Percentiles rank a stretch among this genome's conserved stretches.
Evolutionary conservation across 768 basidiomycete genomes (phyloP).

Genomic region (Lentinula guzmanii): DNA sequence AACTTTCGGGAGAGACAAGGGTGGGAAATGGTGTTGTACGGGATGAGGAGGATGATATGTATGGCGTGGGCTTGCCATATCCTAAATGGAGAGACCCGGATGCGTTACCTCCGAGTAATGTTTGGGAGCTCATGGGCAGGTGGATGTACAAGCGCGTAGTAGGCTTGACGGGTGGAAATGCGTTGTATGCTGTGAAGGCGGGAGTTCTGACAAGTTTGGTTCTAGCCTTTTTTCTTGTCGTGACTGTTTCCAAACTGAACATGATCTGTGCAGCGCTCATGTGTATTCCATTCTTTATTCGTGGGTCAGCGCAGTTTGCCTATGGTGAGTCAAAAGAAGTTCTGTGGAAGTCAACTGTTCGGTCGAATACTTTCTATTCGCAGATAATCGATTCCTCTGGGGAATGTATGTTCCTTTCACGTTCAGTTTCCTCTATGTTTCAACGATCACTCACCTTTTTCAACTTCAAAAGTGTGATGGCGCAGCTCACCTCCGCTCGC

Average conservation of each 20-base stretch:
- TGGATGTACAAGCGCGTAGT: conserved; percentile 32
- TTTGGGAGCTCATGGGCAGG: conserved; percentile 45
- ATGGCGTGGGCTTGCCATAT: conserved; percentile 29
- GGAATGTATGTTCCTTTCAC: conserved; percentile 43
- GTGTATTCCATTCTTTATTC: conserved; percentile 53
- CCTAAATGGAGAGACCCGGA: conserved; percentile 65
- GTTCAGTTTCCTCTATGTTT: neutral
- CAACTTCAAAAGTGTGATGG: conserved; percentile 52
- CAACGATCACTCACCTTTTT: neutral
- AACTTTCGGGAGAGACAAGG: neutral
- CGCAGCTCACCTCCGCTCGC: conserved; percentile 62
- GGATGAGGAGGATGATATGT: neutral
- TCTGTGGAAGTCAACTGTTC: neutral
- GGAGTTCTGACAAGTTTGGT: conserved; percentile 48
- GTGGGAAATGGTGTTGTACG: conserved; percentile 33
- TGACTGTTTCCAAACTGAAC: neutral
- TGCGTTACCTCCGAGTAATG: conserved; percentile 62
- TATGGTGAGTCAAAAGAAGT: conserved; percentile 36
- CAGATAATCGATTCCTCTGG: conserved; percentile 67
- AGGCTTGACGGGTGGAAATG: conserved; percentile 50
- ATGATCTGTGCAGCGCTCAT: conserved; percentile 38
- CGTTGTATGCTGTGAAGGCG: conserved; percentile 67
- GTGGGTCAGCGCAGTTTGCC: conserved; percentile 48
- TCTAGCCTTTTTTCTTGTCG: neutral
- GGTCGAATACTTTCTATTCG: neutral